Conservation (phyloP, 2,329 filamentous ascomycete species). For the Cercospora sp. region DNA sequence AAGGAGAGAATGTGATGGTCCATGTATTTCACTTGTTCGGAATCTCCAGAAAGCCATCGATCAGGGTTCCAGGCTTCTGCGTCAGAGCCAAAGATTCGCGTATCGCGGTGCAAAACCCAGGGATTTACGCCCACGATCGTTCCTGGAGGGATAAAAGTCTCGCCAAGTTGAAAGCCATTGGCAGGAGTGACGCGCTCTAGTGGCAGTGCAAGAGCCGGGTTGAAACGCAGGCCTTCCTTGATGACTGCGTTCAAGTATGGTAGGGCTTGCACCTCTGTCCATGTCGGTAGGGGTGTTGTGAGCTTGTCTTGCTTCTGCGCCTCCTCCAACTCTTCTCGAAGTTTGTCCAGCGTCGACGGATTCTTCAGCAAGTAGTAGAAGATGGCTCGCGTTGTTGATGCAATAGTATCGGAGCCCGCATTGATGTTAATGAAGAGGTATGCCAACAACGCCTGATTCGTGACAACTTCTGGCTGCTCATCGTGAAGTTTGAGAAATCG, state of each 20-base stretch:
- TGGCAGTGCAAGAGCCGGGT: conserved; percentile 30
- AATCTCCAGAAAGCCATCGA: conserved; percentile 43
- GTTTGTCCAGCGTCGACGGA: conserved; percentile 8
- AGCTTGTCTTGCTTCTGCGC: conserved; percentile 21
- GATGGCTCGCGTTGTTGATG: conserved; percentile 18
- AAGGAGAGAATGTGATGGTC: conserved; percentile 59
- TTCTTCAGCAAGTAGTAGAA: conserved; percentile 23
- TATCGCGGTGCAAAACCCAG: conserved; percentile 47
- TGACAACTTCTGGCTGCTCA: conserved; percentile 32
- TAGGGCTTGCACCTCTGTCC: conserved; percentile 24
- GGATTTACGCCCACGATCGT: conserved; percentile 49
- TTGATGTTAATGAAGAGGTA: conserved; percentile 33
- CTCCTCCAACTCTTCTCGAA: conserved; percentile 22
- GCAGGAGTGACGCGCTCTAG: conserved; percentile 30
- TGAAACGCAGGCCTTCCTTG: conserved; percentile 33
- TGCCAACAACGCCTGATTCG: conserved; percentile 28
- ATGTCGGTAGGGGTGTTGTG: conserved; percentile 24
- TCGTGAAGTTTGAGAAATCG: conserved; percentile 33
- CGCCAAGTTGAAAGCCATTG: conserved; percentile 24
- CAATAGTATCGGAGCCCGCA: conserved; percentile 33
- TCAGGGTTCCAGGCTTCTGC: conserved; percentile 45
- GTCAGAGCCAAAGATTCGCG: conserved; percentile 41
- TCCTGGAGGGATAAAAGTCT: conserved; percentile 40
- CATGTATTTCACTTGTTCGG: conserved; percentile 66
- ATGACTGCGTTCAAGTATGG: conserved; percentile 33